A percentile compares a stretch with the other conserved stretches of the same genome.
These are phyloP conservation scores for Digitaria exilis DNA, from an alignment of 202 grass and related monocot genomes.

Conservation along the genomic window DNA sequence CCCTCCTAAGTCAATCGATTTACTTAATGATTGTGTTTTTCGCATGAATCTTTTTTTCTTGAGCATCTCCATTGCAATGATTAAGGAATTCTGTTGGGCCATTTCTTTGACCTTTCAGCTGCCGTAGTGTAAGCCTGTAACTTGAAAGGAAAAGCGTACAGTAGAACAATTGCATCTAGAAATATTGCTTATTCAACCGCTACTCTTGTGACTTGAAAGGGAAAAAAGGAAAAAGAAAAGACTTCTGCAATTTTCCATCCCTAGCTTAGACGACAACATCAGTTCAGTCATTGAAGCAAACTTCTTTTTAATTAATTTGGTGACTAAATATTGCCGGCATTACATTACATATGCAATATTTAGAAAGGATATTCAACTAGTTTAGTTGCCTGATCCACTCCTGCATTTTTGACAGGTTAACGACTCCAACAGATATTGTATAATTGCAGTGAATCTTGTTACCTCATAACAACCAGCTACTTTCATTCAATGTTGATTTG, in stretches of 20 bases:
- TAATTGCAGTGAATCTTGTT: neutral
- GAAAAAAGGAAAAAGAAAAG: too few species aligned
- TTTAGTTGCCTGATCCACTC: neutral
- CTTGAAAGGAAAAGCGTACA: neutral
- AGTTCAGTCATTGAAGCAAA: neutral
- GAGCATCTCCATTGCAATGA: neutral
- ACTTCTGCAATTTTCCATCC: neutral
- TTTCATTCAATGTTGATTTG: neutral
- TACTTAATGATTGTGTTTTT: neutral
- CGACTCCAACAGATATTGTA: neutral
- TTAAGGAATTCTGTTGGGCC: neutral
- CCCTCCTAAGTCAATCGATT: neutral
- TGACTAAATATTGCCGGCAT: neutral
- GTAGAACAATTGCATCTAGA: neutral
- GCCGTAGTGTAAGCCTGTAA: neutral
- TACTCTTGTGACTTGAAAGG: too few species aligned
- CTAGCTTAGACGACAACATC: neutral
- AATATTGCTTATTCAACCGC: neutral
- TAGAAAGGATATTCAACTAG: neutral
- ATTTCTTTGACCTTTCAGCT: neutral
- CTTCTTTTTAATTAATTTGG: neutral
- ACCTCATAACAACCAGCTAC: neutral
- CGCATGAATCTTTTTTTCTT: neutral
- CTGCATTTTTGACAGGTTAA: conserved; percentile 7
- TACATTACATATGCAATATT: neutral